Conservation (phyloP, 2,329 filamentous ascomycete species). For the Paraconiothyrium brasiliense region DNA sequence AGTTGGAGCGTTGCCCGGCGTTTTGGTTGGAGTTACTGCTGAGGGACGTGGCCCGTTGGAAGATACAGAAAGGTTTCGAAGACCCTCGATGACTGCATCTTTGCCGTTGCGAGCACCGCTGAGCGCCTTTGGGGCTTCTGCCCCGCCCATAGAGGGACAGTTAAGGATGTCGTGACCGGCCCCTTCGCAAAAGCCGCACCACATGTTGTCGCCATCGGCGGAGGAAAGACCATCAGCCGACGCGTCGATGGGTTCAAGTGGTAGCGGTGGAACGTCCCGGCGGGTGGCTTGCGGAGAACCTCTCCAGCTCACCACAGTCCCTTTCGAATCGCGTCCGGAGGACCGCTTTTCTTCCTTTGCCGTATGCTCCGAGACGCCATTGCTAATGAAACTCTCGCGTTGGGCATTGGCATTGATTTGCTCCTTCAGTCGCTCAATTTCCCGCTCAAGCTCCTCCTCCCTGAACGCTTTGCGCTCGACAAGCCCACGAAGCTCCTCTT, state of each 20-base stretch:
- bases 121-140: conserved; percentile 49
- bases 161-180: conserved; percentile 92
- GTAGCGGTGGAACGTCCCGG: conserved; percentile 50
- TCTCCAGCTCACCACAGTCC: conserved; percentile 69
- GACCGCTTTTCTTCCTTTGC: conserved; percentile 60
- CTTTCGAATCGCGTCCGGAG: conserved; percentile 72
- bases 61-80: conserved; percentile 45
- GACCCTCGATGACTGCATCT: conserved; percentile 44
- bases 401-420: conserved; percentile 53
- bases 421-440: conserved; percentile 70
- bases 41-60: conserved; percentile 41
- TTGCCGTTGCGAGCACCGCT: conserved; percentile 36
- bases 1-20: conserved; percentile 47
- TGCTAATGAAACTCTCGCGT: conserved; percentile 64
- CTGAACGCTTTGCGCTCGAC: conserved; percentile 76
- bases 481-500: conserved; percentile 77
- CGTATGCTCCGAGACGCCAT: conserved; percentile 60
- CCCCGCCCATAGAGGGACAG: conserved; percentile 84
- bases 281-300: conserved; percentile 41
- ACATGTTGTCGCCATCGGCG: conserved; percentile 76
- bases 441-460: conserved; percentile 87
- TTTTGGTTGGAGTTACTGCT: conserved; percentile 42
- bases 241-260: conserved; percentile 74
- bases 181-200: conserved; percentile 96
- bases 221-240: conserved; percentile 63